Base-by-base conservation (phyloP, 495 filamentous ascomycete species). In the Sordaria brevicollis region DNA sequence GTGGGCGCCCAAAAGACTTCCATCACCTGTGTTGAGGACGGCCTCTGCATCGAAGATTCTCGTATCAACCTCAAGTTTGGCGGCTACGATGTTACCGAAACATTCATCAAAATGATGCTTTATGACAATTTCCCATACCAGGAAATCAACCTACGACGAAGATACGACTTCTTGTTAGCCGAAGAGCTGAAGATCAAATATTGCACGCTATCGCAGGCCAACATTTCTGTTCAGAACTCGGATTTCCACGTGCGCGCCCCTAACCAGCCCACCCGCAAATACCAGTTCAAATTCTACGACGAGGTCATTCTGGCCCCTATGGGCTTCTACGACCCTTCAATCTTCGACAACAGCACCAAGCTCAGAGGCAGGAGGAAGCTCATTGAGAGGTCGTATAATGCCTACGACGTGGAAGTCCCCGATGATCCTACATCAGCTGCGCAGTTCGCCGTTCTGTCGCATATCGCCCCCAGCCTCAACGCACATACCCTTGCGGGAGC, bases 1-100 rank as follows among this genome's bases (percentile, higher is more conserved):
- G 91, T 98, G 49, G 95, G 95, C 19, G 96, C 95, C 3, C 93
- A 98, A 80, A 99, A 99, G 84, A 98, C 95, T 4, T 97, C 96
- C 2, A 93, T 99, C 39, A 93, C 93, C 74, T 99, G 95, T 75
- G 96, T 98, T 34, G 95, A 99, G 75, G 95, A 99, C 77, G 95
- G 95, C 13, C 91, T 99, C 84, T 93, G 91, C 77, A 83, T 97
- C 35, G 94, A 97, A 71, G 93, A 97, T 72, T 98, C 95, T 5
- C 78, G 87, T 35, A 84, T 99, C 71, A 99, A 98, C 76, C 83
- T 98, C 65, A 98, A 98, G 79, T 96, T 90, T 73, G 95, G 95
- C 65, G 96, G 95, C 2, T 86, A 84, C 66, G 95, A 99, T 80
- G 91, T 97, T 49, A 98, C 96, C 3, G 93, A 96, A 75, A 91